A percentile compares a stretch with the other conserved stretches of the same genome.
phyloP scores from a whole-genome alignment of 352 stramenopile species.

The Phytophthora pistaciae region DNA sequence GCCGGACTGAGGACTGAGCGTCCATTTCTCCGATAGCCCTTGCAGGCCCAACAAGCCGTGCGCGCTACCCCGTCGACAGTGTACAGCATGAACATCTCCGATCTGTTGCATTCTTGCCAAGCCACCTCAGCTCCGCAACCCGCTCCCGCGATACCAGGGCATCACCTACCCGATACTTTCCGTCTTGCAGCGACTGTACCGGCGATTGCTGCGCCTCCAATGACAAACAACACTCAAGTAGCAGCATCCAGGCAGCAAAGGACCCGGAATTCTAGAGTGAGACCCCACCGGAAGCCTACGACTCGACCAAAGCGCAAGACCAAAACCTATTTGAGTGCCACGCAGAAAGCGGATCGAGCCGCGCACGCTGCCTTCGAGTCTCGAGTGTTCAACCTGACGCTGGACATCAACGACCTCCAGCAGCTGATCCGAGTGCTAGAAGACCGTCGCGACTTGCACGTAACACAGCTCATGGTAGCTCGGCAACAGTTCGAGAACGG shows the following conservation, averaged over 20 bases:
- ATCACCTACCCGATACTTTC: neutral
- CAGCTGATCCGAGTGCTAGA: conserved; percentile 25
- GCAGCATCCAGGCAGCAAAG: neutral
- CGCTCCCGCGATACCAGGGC: neutral
- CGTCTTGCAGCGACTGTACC: neutral
- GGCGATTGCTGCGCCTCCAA: neutral
- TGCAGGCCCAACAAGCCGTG: neutral
- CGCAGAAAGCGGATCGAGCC: conserved; percentile 18
- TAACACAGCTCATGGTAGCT: conserved; percentile 12
- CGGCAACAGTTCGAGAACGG: conserved; percentile 16
- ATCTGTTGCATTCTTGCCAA: neutral
- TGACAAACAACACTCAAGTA: neutral
- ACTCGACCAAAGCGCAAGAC: conserved; percentile 4
- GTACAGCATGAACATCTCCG: conserved; percentile 8
- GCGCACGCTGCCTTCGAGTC: conserved; percentile 29
- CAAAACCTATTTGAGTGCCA: conserved; percentile 23
- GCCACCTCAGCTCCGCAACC: too few relatives aligned
- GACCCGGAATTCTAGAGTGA: neutral
- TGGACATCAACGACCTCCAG: conserved; percentile 39
- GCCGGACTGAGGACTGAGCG: neutral
- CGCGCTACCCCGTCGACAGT: neutral
- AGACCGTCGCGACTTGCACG: conserved; percentile 16
- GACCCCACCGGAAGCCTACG: neutral
- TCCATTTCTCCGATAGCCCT: neutral
- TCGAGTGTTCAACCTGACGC: conserved; percentile 31